These are phyloP conservation scores for Calocybe indica DNA, from an alignment of 768 basidiomycete species.

Conservation along the genomic window DNA sequence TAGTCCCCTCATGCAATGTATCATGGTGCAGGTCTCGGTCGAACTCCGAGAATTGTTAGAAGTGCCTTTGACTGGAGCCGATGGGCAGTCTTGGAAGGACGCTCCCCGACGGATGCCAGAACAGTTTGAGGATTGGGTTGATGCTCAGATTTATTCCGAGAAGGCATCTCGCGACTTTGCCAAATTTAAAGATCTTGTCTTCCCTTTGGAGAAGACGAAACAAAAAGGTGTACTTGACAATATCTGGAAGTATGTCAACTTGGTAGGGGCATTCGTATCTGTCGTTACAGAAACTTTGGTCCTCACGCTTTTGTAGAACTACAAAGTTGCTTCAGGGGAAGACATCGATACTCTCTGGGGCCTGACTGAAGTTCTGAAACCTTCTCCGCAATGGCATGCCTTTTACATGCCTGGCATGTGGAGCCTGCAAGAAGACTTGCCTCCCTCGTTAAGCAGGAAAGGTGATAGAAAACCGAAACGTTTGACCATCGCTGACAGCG, in stretches of 20 bases:
- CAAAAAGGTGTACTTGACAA: constrained; percentile 42
- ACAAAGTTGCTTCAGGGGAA: constrained; percentile 42
- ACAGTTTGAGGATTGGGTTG: constrained; percentile 59
- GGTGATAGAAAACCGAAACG: constrained; percentile 24
- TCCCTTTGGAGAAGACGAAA: constrained; percentile 53
- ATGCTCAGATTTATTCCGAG: constrained; percentile 60
- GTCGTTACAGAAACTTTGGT: constrained; percentile 5
- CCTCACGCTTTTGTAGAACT: constrained; percentile 43
- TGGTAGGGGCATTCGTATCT: constrained; percentile 30
- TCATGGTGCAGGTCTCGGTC: constrained; percentile 45
- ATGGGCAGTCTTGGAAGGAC: constrained; percentile 47
- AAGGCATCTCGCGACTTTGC: constrained; percentile 45
- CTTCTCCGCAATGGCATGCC: constrained; percentile 57
- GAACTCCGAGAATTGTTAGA: constrained; percentile 64
- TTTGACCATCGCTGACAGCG: constrained; percentile 47
- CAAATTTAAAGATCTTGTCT: constrained; percentile 50
- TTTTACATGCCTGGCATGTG: constrained; percentile 25
- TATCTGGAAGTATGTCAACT: constrained; percentile 62
- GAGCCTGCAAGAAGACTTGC: constrained; percentile 15
- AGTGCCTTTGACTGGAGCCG: constrained; percentile 49
- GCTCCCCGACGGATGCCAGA: constrained; percentile 49
- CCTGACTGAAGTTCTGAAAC: constrained; percentile 42
- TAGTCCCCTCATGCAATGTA: background rate
- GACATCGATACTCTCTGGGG: constrained; percentile 63
- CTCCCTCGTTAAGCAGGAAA: constrained; percentile 8